Percentiles rank a stretch among this genome's conserved stretches.
Evolutionary conservation across 1,284 basidiomycete genomes (phyloP).

Genomic region (Hemileia vastatrix): DNA sequence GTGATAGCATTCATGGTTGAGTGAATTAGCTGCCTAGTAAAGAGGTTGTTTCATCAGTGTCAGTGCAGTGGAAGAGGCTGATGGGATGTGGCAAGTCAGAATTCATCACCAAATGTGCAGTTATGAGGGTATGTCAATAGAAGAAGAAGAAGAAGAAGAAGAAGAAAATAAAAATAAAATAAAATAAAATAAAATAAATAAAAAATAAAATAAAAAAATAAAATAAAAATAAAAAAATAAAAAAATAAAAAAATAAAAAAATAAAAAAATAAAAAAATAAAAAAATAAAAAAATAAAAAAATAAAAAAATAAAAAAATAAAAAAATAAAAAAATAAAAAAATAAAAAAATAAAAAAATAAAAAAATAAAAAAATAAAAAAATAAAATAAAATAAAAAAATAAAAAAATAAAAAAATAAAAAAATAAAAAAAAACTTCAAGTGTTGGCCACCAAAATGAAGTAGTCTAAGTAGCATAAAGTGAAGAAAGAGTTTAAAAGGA

Average conservation of each 20-base stretch:
- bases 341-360: neutral
- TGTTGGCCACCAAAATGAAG: neutral
- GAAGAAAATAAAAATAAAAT: neutral
- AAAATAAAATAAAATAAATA: neutral
- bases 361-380: neutral
- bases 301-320: neutral
- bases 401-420: neutral
- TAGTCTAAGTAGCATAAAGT: neutral
- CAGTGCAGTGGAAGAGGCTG: too few species aligned
- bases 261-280: neutral
- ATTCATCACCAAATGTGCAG: too few species aligned
- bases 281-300: neutral
- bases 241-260: neutral
- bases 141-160: neutral
- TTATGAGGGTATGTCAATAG: too few species aligned
- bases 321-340: neutral
- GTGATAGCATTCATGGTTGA: too few species aligned
- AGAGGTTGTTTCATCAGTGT: too few species aligned
- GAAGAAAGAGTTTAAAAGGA: neutral
- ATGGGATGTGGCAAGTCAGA: too few species aligned
- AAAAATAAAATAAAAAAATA: neutral
- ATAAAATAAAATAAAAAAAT: neutral
- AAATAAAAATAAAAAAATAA: neutral
- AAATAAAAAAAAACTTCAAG: neutral
- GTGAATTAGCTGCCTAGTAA: too few species aligned